Evolutionary conservation across 495 filamentous ascomycete species (phyloP), one percentile per base, ranked within the genome.

Genomic region (Bacidia rubella): DNA sequence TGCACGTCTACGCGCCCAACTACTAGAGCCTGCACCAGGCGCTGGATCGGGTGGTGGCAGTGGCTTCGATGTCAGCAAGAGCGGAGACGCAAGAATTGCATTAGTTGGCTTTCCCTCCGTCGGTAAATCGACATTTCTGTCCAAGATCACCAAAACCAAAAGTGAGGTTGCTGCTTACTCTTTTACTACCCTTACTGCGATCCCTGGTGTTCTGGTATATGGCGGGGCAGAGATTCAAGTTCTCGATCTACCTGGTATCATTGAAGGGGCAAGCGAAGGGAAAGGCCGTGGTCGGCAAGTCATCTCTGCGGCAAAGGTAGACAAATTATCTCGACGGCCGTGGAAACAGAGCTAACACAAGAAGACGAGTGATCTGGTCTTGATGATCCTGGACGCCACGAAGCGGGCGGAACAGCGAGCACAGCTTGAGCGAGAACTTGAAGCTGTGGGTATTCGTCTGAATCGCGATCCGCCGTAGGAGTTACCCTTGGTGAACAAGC

Each of bases 91-190:
- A 0, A 85, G 93, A 52, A 96, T 99, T 64, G 90, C 93, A 1
- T 79, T 99, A 15, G 93, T 99, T 49, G 93, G 93, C 40, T 97
- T 99, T 57, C 93, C 93, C 0, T 99, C 93, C 1, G 93, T 99
- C 43, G 93, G 93, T 62, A 99, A 99, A 70, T 99, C 93, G 9
- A 99, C 93, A 0, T 96, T 99, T 61, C 69, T 99, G 25, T 96
- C 93, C 53, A 97, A 99, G 63, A 95, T 99, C 68, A 99, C 93
- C 51, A 97, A 96, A 67, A 99, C 93, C 24, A 93, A 88, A 66
- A 92, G 87, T 56, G 92, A 95, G 66, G 87, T 96, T 27, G 93
- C 93, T 2, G 84, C 92, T 0, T 99, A 99, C 67, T 83, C 88
- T 52, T 99, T 99, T 79, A 99, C 93, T 3, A 99, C 93, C 0